A percentile compares a stretch with the other conserved stretches of the same genome.
These are phyloP conservation scores for Thozetella sp. DNA, from an alignment of 495 filamentous ascomycete genomes.

Conservation along the genomic window DNA sequence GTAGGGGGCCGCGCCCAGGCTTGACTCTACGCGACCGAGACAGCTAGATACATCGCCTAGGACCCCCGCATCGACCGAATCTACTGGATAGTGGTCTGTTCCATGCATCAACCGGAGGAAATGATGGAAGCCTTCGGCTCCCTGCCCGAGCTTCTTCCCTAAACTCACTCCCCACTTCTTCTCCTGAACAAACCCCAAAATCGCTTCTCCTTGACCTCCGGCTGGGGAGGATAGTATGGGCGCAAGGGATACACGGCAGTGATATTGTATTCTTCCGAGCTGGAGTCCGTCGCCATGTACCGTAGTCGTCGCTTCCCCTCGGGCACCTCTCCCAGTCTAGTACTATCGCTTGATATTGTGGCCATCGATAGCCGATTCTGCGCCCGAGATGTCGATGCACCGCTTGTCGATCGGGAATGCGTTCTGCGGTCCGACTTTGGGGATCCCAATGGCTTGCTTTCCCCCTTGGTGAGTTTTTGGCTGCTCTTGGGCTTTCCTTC, in stretches of 20 bases:
- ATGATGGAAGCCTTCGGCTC: too few relatives aligned
- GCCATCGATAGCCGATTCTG: constrained; percentile 25
- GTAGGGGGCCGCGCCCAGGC: too few relatives aligned
- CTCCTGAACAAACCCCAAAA: constrained; percentile 27
- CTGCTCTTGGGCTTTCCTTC: not conserved
- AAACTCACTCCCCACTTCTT: not conserved
- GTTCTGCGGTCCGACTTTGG: not conserved
- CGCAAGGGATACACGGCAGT: constrained; percentile 25
- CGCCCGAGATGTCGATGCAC: constrained; percentile 3
- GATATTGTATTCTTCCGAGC: constrained; percentile 27
- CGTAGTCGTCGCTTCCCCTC: constrained; percentile 22
- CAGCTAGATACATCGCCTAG: too few relatives aligned
- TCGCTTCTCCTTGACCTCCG: constrained; percentile 24
- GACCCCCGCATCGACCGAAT: too few relatives aligned
- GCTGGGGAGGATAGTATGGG: constrained; percentile 16
- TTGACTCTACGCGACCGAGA: too few relatives aligned
- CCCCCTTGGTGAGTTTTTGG: constrained; percentile 2
- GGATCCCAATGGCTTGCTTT: not conserved
- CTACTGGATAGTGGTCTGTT: too few relatives aligned
- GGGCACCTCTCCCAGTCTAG: constrained; percentile 35
- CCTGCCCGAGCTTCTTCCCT: too few relatives aligned
- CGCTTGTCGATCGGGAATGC: not conserved
- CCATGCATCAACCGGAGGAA: too few relatives aligned
- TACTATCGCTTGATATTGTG: constrained; percentile 31
- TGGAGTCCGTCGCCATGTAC: constrained; percentile 7